Evolutionary conservation across 2,329 filamentous ascomycete species (phyloP).

Genomic region (Coniochaeta pulveracea): DNA sequence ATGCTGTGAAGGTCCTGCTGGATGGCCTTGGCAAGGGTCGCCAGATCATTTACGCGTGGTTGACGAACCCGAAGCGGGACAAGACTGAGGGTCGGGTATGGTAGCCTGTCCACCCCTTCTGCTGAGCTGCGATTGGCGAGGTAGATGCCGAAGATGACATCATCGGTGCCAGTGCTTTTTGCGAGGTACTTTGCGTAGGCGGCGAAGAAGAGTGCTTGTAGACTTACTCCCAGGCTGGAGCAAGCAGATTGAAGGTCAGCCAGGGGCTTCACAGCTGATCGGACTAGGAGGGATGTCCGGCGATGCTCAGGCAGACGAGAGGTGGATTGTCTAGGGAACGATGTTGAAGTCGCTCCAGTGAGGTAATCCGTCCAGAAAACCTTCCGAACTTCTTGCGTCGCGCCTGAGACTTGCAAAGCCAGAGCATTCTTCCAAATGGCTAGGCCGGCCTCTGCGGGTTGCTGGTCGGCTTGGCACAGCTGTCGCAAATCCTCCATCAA

Average conservation of each 20-base stretch:
- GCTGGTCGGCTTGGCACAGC: conserved; percentile 7
- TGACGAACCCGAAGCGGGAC: conserved; percentile 54
- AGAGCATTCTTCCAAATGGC: conserved; percentile 16
- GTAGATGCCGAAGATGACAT: conserved; percentile 66
- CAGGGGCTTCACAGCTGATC: conserved; percentile 30
- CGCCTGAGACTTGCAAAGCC: conserved; percentile 6
- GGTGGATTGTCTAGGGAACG: conserved; percentile 10
- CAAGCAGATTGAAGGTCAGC: conserved; percentile 22
- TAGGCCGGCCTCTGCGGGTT: neutral
- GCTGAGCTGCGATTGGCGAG: conserved; percentile 61
- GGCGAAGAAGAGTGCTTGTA: conserved; percentile 69
- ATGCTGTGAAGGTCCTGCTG: conserved; percentile 59
- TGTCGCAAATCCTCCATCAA: conserved; percentile 36
- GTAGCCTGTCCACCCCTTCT: conserved; percentile 30
- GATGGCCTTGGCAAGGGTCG: conserved; percentile 45
- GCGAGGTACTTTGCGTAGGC: conserved; percentile 43
- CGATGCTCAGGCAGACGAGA: neutral
- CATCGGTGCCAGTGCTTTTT: conserved; percentile 7
- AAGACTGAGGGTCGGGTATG: conserved; percentile 67
- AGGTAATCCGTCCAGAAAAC: conserved; percentile 33
- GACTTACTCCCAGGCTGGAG: conserved; percentile 43
- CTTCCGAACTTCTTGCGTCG: conserved; percentile 8
- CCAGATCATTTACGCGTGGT: conserved; percentile 20
- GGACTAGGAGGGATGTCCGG: conserved; percentile 27
- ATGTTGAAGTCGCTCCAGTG: conserved; percentile 10